These are phyloP conservation scores for Strigomonas oncopelti DNA, from an alignment of 208 protist species.

Conservation along the genomic window DNA sequence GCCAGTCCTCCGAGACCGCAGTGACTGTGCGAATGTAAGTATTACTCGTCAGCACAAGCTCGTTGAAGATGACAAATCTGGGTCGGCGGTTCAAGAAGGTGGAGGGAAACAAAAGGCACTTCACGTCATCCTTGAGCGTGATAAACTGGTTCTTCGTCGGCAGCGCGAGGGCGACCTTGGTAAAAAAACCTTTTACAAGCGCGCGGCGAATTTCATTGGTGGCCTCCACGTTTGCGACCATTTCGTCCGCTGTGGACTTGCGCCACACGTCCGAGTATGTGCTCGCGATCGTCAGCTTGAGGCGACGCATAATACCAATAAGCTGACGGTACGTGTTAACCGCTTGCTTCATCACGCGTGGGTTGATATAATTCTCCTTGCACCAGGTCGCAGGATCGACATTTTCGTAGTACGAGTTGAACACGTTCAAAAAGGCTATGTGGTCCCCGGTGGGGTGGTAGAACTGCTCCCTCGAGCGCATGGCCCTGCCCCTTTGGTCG, in stretches of 20 bases:
- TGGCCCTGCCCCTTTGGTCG: constrained; percentile 69
- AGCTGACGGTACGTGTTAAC: constrained; percentile 95
- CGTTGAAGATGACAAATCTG: constrained; percentile 98
- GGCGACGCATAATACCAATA: constrained; percentile 84
- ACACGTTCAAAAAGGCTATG: constrained; percentile 93
- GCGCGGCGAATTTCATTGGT: constrained; percentile 89
- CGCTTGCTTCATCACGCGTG: constrained; percentile 90
- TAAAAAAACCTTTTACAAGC: constrained; percentile 94
- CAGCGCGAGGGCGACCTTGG: constrained; percentile 94
- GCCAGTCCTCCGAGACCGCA: constrained; percentile 93
- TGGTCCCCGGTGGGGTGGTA: constrained; percentile 96
- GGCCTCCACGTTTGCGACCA: constrained; percentile 39
- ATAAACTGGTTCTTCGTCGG: constrained; percentile 94
- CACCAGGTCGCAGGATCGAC: constrained; percentile 90
- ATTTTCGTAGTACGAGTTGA: constrained; percentile 75
- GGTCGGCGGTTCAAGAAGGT: constrained; percentile 93
- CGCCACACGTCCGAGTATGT: constrained; percentile 45
- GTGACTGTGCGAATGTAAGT: constrained; percentile 97
- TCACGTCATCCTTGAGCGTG: constrained; percentile 96
- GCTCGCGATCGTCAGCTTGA: constrained; percentile 51
- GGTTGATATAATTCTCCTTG: constrained; percentile 97
- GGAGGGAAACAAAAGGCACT: constrained; percentile 85
- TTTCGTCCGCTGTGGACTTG: constrained; percentile 14
- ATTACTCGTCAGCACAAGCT: constrained; percentile 94
- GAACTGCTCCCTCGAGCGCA: constrained; percentile 93